Base-by-base conservation (phyloP, 2,329 filamentous ascomycete genomes). In the Neofusicoccum cordaticola region DNA sequence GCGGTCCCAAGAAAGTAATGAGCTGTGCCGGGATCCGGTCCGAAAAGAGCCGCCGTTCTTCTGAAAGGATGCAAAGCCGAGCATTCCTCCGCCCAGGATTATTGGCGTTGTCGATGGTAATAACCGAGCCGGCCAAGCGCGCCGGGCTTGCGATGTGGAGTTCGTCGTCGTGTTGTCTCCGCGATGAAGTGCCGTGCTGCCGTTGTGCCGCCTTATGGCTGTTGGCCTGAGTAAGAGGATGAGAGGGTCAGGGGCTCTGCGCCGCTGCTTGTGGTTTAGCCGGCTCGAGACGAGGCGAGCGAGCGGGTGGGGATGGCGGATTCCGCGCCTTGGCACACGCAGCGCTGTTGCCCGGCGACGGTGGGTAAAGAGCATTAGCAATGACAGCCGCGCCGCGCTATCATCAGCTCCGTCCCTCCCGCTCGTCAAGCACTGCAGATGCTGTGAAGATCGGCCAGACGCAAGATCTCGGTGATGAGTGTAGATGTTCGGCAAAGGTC, bases 101-200 rank as follows among this genome's bases (percentile, higher is more conserved):
- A 58, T 58, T 58, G 53, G 41, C 31, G 19, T 58, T 58, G 53
- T 58, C 53, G 53, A 58, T 58, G 39, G 22, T n/a, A 58, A 58
- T 58, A 31, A 44, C 35, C 37, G 22, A 31, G 41, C 39, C 15
- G 53, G 27, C 22, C 39, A 58, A 34, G 11, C 11, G 37, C 17
- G 17, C 17, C 9, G 34, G 35, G 12, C 9, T 13, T 27, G 19
- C 51, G 12, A 17, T 12, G 31, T 37, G 48, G 27, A 31, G 27
- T 31, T 31, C 31, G 48, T 15, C 15, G 31, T 17, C 11, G 31
- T 56, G n/a, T 41, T 31, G 52, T 11, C 9, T 56, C 52, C 52
- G 19, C 37, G 19, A 44, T 5, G 15, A 42, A 7, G 17, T 45
- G 53, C 53, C 53, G 27, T 42, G 27, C n/a, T 17, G 34, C 48